These are phyloP conservation scores for Grigorovia jiainica DNA, from an alignment of 805 yeast species.

Conservation along the genomic window DNA sequence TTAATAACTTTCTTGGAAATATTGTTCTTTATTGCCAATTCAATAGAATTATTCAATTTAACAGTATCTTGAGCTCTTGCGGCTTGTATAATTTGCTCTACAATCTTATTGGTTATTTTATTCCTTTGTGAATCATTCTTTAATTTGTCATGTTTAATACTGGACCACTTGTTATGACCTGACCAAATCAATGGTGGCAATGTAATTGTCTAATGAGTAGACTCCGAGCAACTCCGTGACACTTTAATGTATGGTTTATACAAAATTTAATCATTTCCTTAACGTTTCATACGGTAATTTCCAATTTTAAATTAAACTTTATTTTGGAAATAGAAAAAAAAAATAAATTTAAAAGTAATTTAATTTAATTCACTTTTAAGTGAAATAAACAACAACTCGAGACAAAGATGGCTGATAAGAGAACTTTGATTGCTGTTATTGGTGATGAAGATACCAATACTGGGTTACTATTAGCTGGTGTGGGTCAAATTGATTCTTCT, in stretches of 20 bases:
- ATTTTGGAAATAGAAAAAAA: no score
- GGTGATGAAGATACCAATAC: conserved; percentile 98
- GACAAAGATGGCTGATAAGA: conserved; percentile 35
- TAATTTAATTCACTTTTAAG: background rate
- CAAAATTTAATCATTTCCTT: background rate
- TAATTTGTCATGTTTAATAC: conserved; percentile 88
- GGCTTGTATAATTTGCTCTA: conserved; percentile 65
- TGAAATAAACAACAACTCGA: background rate
- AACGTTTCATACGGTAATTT: no score
- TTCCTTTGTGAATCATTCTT: conserved; percentile 78
- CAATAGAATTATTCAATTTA: conserved; percentile 53
- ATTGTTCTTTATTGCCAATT: conserved; percentile 62
- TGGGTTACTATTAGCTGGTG: conserved; percentile 89
- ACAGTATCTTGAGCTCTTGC: conserved; percentile 58
- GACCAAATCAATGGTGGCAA: no score
- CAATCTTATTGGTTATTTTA: conserved; percentile 56
- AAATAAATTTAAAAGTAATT: no score
- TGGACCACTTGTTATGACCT: conserved; percentile 95
- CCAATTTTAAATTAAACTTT: no score
- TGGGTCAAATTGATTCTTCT: conserved; percentile 61
- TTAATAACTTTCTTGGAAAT: conserved; percentile 82
- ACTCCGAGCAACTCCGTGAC: no score
- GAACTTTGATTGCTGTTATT: conserved; percentile 82
- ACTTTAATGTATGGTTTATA: no score
- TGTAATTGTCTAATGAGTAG: background rate